Evolutionary conservation across 768 basidiomycete genomes (phyloP), one percentile per base, ranked within the genome.

Genomic region (Suillus clintonianus): DNA sequence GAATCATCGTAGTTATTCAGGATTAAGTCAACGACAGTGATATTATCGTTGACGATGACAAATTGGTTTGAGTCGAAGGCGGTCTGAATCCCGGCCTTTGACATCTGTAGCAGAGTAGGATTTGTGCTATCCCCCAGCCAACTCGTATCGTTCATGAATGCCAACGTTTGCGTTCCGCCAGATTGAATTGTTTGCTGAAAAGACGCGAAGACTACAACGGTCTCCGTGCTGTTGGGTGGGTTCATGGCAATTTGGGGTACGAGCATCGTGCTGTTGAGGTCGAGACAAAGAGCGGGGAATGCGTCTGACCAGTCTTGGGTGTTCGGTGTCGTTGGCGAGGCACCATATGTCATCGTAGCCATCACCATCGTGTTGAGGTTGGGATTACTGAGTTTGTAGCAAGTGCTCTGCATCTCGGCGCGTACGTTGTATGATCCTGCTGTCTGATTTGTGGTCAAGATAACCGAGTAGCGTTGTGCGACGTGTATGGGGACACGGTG

Each of bases 401-500:
- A 74, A 1, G 63, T 41, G 5, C 54, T 69, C 53, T 80, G 79
- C 65, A 82, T 67, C 45, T 73, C 75, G 11, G 78, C 77, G 27
- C 81, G 77, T 65, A 83, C 66, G 22, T 72, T 71, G 55, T 79
- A 79, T 5, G 71, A 69, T 24, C 75, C 76, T 34, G 59, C 67
- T 7, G 77, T 79, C 63, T 75, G 75, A 63, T 82, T 79, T 41
- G 83, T 79, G 27, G 64, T 65, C 17, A 85, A 68, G 43, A 85
- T 73, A 39, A 81, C 83, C n/a, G 79, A 80, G 68, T 84, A 83
- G 48, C 84, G 78, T 72, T 85, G 84, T 2, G 83, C 84, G 48
- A 84, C 76, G 30, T 77, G 77, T 61, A 85, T 58, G 3, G 73
- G 72, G 61, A 85, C 68, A 14, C 78, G 75, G 19, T 79, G 67